Evolutionary conservation across 768 basidiomycete species (phyloP), one percentile per base, ranked within the genome.

Genomic region (Agaricus sinodeliciosus): DNA sequence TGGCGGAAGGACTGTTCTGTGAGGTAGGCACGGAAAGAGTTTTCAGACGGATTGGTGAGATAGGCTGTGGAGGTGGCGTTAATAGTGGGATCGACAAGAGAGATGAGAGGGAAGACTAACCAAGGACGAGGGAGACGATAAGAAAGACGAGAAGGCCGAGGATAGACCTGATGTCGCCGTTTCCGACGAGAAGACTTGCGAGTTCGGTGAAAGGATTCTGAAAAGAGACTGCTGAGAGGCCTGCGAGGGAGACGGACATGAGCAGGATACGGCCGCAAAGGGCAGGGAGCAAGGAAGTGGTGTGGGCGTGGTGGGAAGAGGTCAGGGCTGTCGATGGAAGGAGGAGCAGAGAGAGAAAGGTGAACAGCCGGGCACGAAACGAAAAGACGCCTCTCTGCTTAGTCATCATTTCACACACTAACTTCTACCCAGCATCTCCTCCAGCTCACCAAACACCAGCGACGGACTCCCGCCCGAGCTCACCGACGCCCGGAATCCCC

Each of bases 1-100:
- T 90, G 89, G 48, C 94, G 90, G 67, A 99, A 97, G 22, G 93
- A 94, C 63, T 90, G 90, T 64, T 96, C 94, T n/a, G 94, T 98
- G 59, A 98, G 84, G 71, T 91, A 94, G 16, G 92, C 77, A 48
- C 94, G 84, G 70, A 99, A 97, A 6, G 93, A 93, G 43, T 84
- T 84, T 69, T 97, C 94, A 51, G 87, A 84, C 19, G 95, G 95
- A 68, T 97, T 98, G 31, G 93, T 91, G 65, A 94, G 81, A 74
- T 93, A 93, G 44, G 94, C 95, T 97, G 72, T 43, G 43, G 48
- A 48, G 55, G 40, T 56, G 54, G 51, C 45, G 54, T 27, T 44
- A 55, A 27, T 43, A 51, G 19, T 51, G 37, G 55, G 43, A 50
- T 58, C 26, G 47, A 54, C 16, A 57, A 19, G 42, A 47, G 54